Evolutionary conservation across 2,329 filamentous ascomycete species (phyloP).

Genomic region (Alternaria arbusti): DNA sequence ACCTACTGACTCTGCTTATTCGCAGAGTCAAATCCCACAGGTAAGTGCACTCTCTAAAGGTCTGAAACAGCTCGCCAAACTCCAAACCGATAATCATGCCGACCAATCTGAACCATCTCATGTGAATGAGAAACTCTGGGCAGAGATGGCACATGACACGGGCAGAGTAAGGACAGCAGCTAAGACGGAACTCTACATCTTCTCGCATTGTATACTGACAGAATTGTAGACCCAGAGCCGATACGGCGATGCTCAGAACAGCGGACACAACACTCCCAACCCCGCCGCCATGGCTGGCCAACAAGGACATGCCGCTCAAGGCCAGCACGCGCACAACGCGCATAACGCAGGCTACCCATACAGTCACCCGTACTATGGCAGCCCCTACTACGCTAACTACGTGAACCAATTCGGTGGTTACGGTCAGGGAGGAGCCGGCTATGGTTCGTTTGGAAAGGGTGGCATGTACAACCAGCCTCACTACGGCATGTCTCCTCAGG

Average conservation of each 20-base stretch:
- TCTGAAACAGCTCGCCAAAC: neutral
- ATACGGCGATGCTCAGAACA: constrained; percentile 79
- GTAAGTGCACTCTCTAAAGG: constrained; percentile 35
- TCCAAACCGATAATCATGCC: constrained; percentile 4
- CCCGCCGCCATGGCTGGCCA: constrained; percentile 68
- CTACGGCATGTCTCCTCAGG: constrained; percentile 62
- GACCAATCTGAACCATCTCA: constrained; percentile 2
- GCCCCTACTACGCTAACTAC: constrained; percentile 68
- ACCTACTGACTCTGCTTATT: constrained; percentile 65
- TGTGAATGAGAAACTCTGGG: constrained; percentile 4
- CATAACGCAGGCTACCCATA: constrained; percentile 52
- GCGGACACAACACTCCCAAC: constrained; percentile 89
- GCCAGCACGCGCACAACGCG: constrained; percentile 55
- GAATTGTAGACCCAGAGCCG: constrained; percentile 64
- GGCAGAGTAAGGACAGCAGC: constrained; percentile 10
- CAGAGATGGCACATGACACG: constrained; percentile 2
- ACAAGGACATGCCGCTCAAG: constrained; percentile 58
- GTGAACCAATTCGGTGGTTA: constrained; percentile 67
- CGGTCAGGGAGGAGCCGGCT: constrained; percentile 55
- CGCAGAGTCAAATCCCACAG: constrained; percentile 68
- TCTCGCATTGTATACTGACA: constrained; percentile 20
- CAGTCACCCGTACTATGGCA: constrained; percentile 67
- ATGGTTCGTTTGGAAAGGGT: constrained; percentile 60
- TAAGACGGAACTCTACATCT: neutral
- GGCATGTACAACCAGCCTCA: constrained; percentile 68